phyloP scores from a whole-genome alignment of 169 alveolate species.

The Plasmodium billcollinsi region DNA sequence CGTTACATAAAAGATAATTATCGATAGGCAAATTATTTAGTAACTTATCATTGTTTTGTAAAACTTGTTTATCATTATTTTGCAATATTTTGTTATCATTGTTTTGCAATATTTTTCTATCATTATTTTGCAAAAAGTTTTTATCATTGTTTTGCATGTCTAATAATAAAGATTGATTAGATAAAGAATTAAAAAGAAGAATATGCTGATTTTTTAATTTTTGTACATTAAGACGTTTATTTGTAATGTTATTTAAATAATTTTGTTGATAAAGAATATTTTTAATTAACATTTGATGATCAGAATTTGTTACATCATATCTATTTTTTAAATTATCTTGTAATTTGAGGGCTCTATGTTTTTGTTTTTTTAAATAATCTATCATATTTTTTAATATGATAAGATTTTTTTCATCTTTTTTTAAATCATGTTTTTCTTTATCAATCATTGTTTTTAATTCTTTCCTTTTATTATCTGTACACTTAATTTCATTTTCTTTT shows the following conservation, averaged over 20 bases:
- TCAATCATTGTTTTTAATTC: conserved; percentile 15
- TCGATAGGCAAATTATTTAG: not conserved
- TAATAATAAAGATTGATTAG: conserved; percentile 37
- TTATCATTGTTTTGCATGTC: conserved; percentile 39
- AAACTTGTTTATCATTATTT: not conserved
- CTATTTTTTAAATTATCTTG: conserved; percentile 58
- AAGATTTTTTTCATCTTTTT: conserved; percentile 66
- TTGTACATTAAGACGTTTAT: conserved; percentile 47
- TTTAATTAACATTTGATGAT: conserved; percentile 49
- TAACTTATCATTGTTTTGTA: conserved; percentile 5
- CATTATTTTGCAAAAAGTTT: not conserved
- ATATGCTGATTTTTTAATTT: conserved; percentile 54
- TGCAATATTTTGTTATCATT: not conserved
- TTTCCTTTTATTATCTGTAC: conserved; percentile 38
- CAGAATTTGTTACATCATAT: conserved; percentile 60
- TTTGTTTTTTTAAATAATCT: conserved; percentile 51
- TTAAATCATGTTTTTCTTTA: conserved; percentile 53
- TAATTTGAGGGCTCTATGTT: conserved; percentile 45
- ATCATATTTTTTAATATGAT: conserved; percentile 69
- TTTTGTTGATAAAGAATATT: conserved; percentile 67
- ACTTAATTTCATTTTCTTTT: conserved; percentile 53
- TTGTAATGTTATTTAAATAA: conserved; percentile 42
- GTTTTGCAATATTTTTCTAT: conserved; percentile 3
- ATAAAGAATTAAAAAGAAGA: conserved; percentile 23
- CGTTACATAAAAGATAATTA: not conserved